Evolutionary conservation across 352 stramenopile genomes (phyloP).

Genomic region (Blastocystis sp.): DNA sequence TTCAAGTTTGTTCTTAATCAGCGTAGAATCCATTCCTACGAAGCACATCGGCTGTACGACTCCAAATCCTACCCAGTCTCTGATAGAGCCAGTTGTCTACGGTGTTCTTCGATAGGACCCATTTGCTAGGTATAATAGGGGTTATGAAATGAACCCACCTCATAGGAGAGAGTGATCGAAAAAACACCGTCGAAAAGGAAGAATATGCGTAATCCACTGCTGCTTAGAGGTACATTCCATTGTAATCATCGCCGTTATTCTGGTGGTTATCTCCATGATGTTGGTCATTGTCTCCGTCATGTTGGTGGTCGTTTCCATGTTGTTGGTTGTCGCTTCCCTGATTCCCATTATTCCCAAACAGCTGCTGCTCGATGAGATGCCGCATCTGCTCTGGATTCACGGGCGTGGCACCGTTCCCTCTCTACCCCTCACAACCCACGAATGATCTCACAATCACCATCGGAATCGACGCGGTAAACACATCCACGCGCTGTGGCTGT

Average conservation of each 20-base stretch:
- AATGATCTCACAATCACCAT: conserved; percentile 6
- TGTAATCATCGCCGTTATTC: conserved; percentile 31
- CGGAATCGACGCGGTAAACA: conserved; percentile 21
- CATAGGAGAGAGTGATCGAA: not conserved
- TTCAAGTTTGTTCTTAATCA: conserved; percentile 11
- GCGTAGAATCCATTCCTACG: conserved; percentile 2
- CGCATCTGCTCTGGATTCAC: conserved; percentile 7
- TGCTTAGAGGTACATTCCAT: conserved; percentile 51
- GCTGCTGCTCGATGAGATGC: conserved; percentile 9
- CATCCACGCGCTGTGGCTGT: not conserved
- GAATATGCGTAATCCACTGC: not conserved
- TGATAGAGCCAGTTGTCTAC: not conserved
- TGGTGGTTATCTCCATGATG: too few species aligned
- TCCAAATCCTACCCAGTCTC: not conserved
- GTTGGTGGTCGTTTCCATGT: not conserved
- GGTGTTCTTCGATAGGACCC: not conserved
- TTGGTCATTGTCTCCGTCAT: not conserved
- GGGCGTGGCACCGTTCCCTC: not conserved
- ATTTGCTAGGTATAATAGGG: not conserved
- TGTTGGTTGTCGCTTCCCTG: not conserved
- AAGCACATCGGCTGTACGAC: not conserved
- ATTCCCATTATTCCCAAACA: not conserved
- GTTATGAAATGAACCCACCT: not conserved
- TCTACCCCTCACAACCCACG: not conserved
- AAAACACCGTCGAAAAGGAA: not conserved